These are phyloP conservation scores for Psilocybe cyanescens DNA, from an alignment of 768 basidiomycete species.

Conservation along the genomic window DNA sequence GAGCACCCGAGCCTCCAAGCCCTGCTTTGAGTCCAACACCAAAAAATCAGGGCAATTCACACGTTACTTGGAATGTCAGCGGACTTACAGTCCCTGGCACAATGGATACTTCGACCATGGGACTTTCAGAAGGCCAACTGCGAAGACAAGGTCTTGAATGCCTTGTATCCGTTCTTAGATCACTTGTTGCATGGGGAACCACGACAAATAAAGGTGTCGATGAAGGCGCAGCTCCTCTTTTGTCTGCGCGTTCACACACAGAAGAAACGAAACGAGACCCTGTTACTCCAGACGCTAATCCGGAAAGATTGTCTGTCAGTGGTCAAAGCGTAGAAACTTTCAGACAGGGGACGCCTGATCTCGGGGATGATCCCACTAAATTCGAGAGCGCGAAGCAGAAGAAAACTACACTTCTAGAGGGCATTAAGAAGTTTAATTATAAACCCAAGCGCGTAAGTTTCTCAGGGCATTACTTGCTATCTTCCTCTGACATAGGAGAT, in stretches of 20 bases:
- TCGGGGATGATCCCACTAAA: conserved; percentile 85
- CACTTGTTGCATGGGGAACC: conserved; percentile 90
- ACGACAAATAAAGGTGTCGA: conserved; percentile 48
- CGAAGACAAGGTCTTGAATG: conserved; percentile 95
- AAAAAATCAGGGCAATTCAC: conserved; percentile 42
- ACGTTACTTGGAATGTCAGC: conserved; percentile 67
- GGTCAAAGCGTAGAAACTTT: conserved; percentile 55
- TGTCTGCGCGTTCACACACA: conserved; percentile 45
- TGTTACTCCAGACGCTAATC: conserved; percentile 57
- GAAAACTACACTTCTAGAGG: conserved; percentile 93
- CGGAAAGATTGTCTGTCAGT: conserved; percentile 55
- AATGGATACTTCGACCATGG: conserved; percentile 68
- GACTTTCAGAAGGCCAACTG: conserved; percentile 82
- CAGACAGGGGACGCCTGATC: conserved; percentile 76
- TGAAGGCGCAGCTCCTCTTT: conserved; percentile 36
- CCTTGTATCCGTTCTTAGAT: conserved; percentile 84
- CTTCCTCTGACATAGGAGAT: neutral
- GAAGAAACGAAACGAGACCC: conserved; percentile 61
- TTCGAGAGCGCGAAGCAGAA: conserved; percentile 97
- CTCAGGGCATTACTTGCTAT: neutral
- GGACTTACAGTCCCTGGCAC: conserved; percentile 67
- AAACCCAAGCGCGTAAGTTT: conserved; percentile 90
- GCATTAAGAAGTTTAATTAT: conserved; percentile 97
- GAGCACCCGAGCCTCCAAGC: conserved; percentile 60
- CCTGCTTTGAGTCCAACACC: conserved; percentile 59